These are phyloP conservation scores for Teunomyces stri DNA, from an alignment of 805 yeast species.

Conservation along the genomic window DNA sequence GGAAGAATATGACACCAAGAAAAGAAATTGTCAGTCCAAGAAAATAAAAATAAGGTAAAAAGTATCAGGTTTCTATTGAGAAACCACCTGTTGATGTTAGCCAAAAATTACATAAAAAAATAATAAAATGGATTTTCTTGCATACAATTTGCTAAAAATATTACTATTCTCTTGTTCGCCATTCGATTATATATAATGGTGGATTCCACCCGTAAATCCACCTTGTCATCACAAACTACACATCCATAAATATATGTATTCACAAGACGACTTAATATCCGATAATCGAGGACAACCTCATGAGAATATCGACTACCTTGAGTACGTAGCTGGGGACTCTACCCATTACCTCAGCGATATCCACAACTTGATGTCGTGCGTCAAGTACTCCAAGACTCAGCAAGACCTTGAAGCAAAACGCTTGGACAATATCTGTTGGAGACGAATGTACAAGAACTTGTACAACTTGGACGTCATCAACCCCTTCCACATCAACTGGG, in stretches of 20 bases:
- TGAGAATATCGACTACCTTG: conserved; percentile 35
- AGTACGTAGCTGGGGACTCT: conserved; percentile 2
- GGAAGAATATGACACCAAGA: background rate
- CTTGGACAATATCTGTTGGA: conserved; percentile 39
- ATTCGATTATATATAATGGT: conserved; percentile 1
- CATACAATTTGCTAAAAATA: background rate
- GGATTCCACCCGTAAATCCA: background rate
- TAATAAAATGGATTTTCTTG: background rate
- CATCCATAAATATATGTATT: background rate
- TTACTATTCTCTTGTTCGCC: background rate
- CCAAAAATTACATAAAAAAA: background rate
- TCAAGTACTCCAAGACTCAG: conserved; percentile 8
- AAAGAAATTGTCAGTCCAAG: background rate
- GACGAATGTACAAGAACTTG: conserved; percentile 35
- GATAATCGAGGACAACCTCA: conserved; percentile 1
- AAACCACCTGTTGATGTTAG: conserved; percentile 3
- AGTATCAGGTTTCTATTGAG: background rate
- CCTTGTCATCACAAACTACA: conserved; percentile 1
- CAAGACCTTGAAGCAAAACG: conserved; percentile 3
- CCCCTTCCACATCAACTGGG: conserved; percentile 53
- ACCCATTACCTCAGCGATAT: conserved; percentile 10
- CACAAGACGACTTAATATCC: conserved; percentile 5
- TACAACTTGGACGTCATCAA: conserved; percentile 26
- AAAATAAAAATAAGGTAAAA: background rate
- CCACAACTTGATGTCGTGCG: conserved; percentile 18